A percentile compares a stretch with the other conserved stretches of the same genome.
Evolutionary conservation across 2,329 filamentous ascomycete species (phyloP).

Genomic region (Raffaelea arxii): DNA sequence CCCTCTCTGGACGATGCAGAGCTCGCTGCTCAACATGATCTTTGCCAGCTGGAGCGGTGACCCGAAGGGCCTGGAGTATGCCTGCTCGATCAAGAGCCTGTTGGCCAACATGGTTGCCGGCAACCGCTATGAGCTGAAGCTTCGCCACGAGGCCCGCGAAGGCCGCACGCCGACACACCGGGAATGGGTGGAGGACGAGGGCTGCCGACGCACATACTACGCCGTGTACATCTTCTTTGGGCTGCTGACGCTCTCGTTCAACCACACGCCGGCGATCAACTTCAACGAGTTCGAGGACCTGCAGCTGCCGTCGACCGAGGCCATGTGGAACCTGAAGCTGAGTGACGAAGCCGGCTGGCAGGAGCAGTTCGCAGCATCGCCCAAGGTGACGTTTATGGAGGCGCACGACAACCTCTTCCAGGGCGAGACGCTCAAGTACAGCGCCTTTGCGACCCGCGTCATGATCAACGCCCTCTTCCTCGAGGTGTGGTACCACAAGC

Average conservation of each 20-base stretch:
- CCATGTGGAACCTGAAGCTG: slow-evolving; percentile 80
- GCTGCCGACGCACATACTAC: slow-evolving; percentile 92
- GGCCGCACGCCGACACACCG: slow-evolving; percentile 64
- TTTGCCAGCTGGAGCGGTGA: slow-evolving; percentile 99
- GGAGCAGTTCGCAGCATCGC: slow-evolving; percentile 62
- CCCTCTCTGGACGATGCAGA: slow-evolving; percentile 96
- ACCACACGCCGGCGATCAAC: slow-evolving; percentile 94
- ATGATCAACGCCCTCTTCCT: slow-evolving; percentile 99
- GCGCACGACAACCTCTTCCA: slow-evolving; percentile 95
- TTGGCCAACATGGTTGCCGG: slow-evolving; percentile 98
- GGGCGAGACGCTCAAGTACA: slow-evolving; percentile 82
- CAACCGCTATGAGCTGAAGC: slow-evolving; percentile 91
- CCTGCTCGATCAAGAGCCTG: slow-evolving; percentile 96
- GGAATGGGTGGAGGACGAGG: slow-evolving; percentile 96
- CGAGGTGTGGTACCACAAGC: slow-evolving; percentile 98
- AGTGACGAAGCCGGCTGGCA: slow-evolving; percentile 75
- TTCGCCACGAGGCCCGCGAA: slow-evolving; percentile 80
- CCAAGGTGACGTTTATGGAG: slow-evolving; percentile 78
- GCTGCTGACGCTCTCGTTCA: slow-evolving; percentile 87
- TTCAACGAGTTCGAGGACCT: slow-evolving; percentile 97
- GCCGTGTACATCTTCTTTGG: slow-evolving; percentile 99
- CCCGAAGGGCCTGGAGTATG: slow-evolving; percentile 94
- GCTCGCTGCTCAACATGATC: slow-evolving; percentile 93
- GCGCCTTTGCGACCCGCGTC: slow-evolving; percentile 90
- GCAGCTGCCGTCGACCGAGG: slow-evolving; percentile 86